Conservation (phyloP, 495 filamentous ascomycete species). For the Penicillium macrosclerotiorum region DNA sequence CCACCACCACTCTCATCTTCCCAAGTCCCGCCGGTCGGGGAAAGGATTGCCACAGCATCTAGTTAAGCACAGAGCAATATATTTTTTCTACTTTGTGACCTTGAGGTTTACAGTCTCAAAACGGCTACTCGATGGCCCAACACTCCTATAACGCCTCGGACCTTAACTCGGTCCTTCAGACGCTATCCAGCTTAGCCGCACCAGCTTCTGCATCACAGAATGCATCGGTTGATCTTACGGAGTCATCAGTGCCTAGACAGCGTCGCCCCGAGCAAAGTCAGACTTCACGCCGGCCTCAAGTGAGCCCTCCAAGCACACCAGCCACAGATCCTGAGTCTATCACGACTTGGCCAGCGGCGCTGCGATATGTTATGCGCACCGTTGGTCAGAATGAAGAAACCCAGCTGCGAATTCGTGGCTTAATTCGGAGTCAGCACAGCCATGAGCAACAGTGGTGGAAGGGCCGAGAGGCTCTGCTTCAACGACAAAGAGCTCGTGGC, state of each 20-base stretch:
- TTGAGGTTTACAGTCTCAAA: neutral
- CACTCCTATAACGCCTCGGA: constrained; percentile 42
- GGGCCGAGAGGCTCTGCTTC: constrained; percentile 48
- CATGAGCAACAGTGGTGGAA: constrained; percentile 67
- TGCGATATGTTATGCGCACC: constrained; percentile 60
- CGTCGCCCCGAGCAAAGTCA: constrained; percentile 8
- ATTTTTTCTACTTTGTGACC: neutral
- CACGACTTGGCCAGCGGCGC: constrained; percentile 61
- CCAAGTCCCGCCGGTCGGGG: too few species aligned
- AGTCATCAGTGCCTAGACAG: neutral
- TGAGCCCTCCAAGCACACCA: constrained; percentile 7
- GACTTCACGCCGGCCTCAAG: constrained; percentile 8
- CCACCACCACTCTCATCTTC: too few species aligned
- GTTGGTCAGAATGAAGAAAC: constrained; percentile 50
- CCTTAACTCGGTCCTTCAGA: constrained; percentile 53
- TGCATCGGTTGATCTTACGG: neutral
- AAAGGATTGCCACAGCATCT: too few species aligned
- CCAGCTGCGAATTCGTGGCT: constrained; percentile 40
- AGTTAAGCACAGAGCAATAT: neutral
- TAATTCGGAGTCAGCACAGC: constrained; percentile 62
- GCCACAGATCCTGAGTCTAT: constrained; percentile 54
- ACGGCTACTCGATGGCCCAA: constrained; percentile 40
- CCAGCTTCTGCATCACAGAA: constrained; percentile 10
- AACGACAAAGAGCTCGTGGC: constrained; percentile 46
- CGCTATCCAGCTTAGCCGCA: constrained; percentile 37